Percentiles rank a stretch among this genome's conserved stretches.
These are phyloP conservation scores for Patellifolia procumbens DNA, from an alignment of 179 eudicot species.

Conservation along the genomic window DNA sequence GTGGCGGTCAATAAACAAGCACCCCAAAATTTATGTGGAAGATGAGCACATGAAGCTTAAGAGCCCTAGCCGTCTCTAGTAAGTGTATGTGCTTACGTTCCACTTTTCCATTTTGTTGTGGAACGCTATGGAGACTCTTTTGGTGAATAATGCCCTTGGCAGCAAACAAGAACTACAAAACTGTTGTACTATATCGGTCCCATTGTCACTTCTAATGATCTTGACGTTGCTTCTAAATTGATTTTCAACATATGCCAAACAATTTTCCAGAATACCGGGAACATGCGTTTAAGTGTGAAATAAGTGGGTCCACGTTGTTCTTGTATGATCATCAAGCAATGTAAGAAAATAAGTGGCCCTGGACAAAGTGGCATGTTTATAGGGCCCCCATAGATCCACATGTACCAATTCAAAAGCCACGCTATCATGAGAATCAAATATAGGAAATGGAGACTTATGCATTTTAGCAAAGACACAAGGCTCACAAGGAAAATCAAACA, in stretches of 20 bases:
- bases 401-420: not conserved
- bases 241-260: not conserved
- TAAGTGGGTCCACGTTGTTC: not conserved
- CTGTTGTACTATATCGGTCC: not conserved
- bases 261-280: too few species aligned
- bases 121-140: not conserved
- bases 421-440: too few species aligned
- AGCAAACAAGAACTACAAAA: too few species aligned
- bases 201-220: not conserved
- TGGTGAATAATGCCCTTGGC: not conserved
- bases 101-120: not conserved
- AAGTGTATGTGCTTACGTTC: constrained; percentile 3
- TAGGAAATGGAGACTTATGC: too few species aligned
- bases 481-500: too few species aligned
- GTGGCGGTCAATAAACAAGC: not conserved
- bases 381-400: not conserved
- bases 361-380: not conserved
- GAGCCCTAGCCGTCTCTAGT: not conserved
- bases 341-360: not conserved
- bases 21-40: not conserved
- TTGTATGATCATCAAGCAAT: not conserved
- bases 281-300: too few species aligned
- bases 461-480: too few species aligned
- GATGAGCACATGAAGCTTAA: not conserved
- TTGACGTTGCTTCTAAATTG: not conserved